A percentile compares a stretch with the other conserved stretches of the same genome.
Conservation (phyloP, 1,284 basidiomycete genomes). For the Melampsora americana region DNA sequence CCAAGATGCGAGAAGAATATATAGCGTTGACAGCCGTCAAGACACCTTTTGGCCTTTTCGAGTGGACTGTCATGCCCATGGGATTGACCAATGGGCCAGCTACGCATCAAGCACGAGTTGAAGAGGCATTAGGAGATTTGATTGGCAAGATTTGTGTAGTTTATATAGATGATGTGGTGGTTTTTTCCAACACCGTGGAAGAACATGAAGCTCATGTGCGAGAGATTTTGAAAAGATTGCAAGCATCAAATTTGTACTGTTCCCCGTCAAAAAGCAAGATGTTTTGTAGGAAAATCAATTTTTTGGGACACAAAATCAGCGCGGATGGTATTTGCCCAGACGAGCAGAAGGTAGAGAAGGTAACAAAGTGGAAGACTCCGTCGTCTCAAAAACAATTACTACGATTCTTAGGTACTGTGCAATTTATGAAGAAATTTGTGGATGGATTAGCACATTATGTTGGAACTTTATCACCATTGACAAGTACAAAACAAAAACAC, state of each 20-base stretch:
- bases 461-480: conserved; percentile 53
- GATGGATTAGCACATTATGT: conserved; percentile 54
- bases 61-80: conserved; percentile 58
- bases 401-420: conserved; percentile 55
- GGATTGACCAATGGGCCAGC: no score
- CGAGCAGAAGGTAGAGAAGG: conserved; percentile 51
- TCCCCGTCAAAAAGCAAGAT: conserved; percentile 44
- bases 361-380: conserved; percentile 55
- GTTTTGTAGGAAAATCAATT: conserved; percentile 51
- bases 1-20: conserved; percentile 54
- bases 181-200: conserved; percentile 55
- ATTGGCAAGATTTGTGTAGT: no score
- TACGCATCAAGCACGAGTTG: no score
- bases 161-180: conserved; percentile 59
- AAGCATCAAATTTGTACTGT: conserved; percentile 9
- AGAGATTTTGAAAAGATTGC: background rate
- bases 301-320: conserved; percentile 56
- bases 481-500: conserved; percentile 48
- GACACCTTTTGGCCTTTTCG: conserved; percentile 56
- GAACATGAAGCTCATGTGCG: conserved; percentile 51
- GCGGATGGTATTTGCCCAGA: conserved; percentile 54
- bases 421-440: conserved; percentile 56
- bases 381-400: conserved; percentile 51
- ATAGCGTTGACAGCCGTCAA: conserved; percentile 55
- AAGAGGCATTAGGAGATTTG: no score